Base-by-base conservation (phyloP, 2,329 filamentous ascomycete genomes). In the Aspergillus nomiae region DNA sequence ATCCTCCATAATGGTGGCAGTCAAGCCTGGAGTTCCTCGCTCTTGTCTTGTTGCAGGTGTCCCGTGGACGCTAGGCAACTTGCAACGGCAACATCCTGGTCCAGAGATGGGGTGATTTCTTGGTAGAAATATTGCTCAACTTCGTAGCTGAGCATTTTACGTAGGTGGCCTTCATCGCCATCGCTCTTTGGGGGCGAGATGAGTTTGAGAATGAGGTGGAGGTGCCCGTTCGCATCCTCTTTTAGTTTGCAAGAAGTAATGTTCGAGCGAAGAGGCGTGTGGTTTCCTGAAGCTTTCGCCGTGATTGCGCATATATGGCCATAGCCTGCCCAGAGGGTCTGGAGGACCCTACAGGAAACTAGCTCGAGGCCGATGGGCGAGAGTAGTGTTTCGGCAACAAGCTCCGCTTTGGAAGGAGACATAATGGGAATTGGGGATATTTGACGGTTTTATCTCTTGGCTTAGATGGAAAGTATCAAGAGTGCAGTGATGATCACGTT, bases 51-150 rank as follows among this genome's bases (percentile, higher is more conserved):
- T 9, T 41, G 38, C 8, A 73, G 69, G 16, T 70, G 67, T 30
- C 73, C 70, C 3, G 72, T 84, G 28, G 79, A 86, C 0, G 78
- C 80, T 2, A 87, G 62, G 41, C 83, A 86, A 24, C 78, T 74
- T 0, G 87, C 85, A 1, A 88, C 82, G 0, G 82, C 79, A 1
- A 85, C 71, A 0, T 77, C 71, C 0, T 74, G 70, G 0, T 76
- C 70, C 1, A 90, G 72, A 0, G 70, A 71, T 0, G 86, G 84
- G 0, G 85, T 86, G 12, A 90, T 73, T 2, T 83, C 72, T 1
- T 77, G 78, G 71, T 91, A 91, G 67, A 91, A 91, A 67, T 84
- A 84, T 69, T 89, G 87, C 73, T 91, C 89, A 4, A 89, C 86
- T 53, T 87, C 81, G 66, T 91, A 91, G 70, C 87, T 89, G 32